phyloP scores from a whole-genome alignment of 306 rosid species.

The Begonia masoniana region DNA sequence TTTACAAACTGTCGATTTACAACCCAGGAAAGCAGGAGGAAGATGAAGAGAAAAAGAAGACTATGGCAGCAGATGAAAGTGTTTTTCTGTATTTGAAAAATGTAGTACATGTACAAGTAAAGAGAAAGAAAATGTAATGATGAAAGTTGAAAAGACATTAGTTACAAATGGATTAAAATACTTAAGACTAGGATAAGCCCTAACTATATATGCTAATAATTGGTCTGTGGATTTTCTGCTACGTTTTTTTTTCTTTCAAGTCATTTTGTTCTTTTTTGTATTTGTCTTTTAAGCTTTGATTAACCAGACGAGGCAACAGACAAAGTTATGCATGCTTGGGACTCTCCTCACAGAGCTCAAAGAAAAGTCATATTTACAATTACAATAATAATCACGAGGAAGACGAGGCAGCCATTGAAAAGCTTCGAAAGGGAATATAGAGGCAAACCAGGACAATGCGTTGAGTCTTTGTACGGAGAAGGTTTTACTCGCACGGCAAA shows the following conservation, averaged over 20 bases:
- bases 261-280: neutral
- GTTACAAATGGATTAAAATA: too few species aligned
- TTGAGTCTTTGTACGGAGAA: constrained; percentile 88
- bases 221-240: neutral
- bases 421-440: constrained; percentile 68
- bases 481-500: constrained; percentile 89
- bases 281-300: constrained; percentile 52
- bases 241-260: neutral
- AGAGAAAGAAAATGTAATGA: too few species aligned
- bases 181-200: too few species aligned
- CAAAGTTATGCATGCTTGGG: constrained; percentile 75
- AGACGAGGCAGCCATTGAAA: constrained; percentile 54
- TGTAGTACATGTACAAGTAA: too few species aligned
- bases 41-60: too few species aligned
- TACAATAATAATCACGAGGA: constrained; percentile 31
- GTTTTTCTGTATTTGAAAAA: too few species aligned
- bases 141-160: too few species aligned
- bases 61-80: too few species aligned
- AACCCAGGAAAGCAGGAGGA: too few species aligned
- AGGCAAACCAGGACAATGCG: constrained; percentile 71
- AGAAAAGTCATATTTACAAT: constrained; percentile 35
- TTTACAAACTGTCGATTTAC: too few species aligned
- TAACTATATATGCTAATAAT: too few species aligned
- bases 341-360: constrained; percentile 69
- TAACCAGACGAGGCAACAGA: constrained; percentile 89